These are phyloP conservation scores for Phaeosphaeriaceae sp. DNA, from an alignment of 2,329 filamentous ascomycete genomes.

Conservation along the genomic window DNA sequence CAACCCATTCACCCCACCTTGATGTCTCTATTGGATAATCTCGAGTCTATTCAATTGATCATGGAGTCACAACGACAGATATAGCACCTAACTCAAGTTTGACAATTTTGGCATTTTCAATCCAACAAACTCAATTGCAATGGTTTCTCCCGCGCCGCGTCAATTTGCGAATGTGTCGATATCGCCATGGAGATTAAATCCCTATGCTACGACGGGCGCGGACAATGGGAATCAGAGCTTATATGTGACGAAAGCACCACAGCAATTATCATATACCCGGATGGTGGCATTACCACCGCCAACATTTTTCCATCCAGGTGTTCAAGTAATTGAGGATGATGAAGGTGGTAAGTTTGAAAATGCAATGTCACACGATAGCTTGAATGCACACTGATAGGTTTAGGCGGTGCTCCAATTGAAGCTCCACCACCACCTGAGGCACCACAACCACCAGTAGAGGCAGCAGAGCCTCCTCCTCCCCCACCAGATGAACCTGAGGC, in stretches of 20 bases:
- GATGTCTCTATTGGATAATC: constrained; percentile 42
- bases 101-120: constrained; percentile 27
- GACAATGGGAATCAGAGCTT: constrained; percentile 19
- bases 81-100: constrained; percentile 42
- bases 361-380: neutral
- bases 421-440: constrained; percentile 22
- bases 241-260: constrained; percentile 20
- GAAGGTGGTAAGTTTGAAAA: constrained; percentile 24
- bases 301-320: constrained; percentile 31
- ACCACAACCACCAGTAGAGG: constrained; percentile 8
- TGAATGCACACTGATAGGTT: constrained; percentile 29
- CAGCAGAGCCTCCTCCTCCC: constrained; percentile 5
- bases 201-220: constrained; percentile 27
- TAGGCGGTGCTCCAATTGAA: constrained; percentile 25
- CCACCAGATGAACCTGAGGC: constrained; percentile 10
- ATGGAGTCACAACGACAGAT: constrained; percentile 40
- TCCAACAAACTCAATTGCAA: constrained; percentile 20
- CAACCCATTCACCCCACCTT: constrained; percentile 43
- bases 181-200: constrained; percentile 40
- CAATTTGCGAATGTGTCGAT: constrained; percentile 39
- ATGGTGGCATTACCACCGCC: constrained; percentile 29
- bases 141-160: constrained; percentile 38
- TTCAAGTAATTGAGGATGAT: constrained; percentile 28
- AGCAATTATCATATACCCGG: constrained; percentile 30
- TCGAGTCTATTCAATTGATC: constrained; percentile 33